Evolutionary conservation across 345 rosid species (phyloP), one percentile per base, ranked within the genome.

Genomic region (Angophora floribunda): DNA sequence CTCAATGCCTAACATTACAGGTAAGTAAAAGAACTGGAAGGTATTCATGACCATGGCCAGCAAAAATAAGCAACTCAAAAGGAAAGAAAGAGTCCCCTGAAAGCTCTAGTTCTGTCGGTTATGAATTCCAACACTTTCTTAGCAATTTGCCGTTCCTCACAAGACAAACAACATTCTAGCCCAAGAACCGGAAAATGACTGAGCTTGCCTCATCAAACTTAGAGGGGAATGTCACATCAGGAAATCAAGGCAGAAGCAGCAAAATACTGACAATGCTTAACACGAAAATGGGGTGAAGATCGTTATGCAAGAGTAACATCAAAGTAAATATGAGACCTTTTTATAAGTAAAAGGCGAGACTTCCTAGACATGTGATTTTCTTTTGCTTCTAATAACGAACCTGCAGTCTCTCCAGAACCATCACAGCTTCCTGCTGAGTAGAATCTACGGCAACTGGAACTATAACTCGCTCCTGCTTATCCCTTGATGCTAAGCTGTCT

Each of bases 391-490:
- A 50, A 52, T 85, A 90, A 88, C 51, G 79, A 91, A 97, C 99
- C 98, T 94, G 93, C 89, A 96, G 94, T 90, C 94, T 95, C 93
- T 95, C 95, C 86, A 97, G 90, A 91, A 92, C 92, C 13, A 91
- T 91, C 52, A 95, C 67, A 87, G 98, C 95, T 91, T 96, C 97
- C 93, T 93, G 92, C 93, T 97, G 99, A 84, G 95, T 89, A 70
- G 95, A 91, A 93, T 97, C 98, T 91, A 93, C 91, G 15, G 90
- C 87, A 89, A 93, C 91, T 52, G 92, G 88, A 61, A 91, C 78
- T 22, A 90, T 84, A 90, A 94, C 91, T 86, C 87, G 88, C 82
- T 92, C 91, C 79, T 86, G 36, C 82, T 93, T 94, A 79, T 85
- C 65, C 5, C 55, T 55, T 75, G 91, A 86, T 85, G 89, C 94